phyloP scores from a whole-genome alignment of 495 filamentous ascomycete species.

The Aspergillus hancockii region DNA sequence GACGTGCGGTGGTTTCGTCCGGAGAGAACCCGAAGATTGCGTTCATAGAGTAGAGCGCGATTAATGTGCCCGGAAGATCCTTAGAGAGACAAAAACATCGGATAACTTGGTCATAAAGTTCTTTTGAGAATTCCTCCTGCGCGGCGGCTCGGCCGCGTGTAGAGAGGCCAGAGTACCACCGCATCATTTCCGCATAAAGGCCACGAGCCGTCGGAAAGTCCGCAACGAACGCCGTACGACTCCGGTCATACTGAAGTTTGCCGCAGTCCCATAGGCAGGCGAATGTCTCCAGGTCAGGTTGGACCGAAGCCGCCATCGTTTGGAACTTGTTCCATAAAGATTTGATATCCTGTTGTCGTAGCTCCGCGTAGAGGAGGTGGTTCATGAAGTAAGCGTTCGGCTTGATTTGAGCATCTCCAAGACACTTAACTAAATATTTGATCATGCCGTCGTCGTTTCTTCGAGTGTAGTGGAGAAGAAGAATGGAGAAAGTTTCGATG shows the following conservation, averaged over 20 bases:
- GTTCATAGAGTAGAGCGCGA: conserved; percentile 59
- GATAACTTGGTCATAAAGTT: conserved; percentile 58
- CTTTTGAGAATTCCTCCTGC: conserved; percentile 45
- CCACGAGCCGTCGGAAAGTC: conserved; percentile 49
- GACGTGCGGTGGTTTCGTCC: conserved; percentile 48
- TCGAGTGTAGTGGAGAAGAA: conserved; percentile 69
- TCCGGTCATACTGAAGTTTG: conserved; percentile 52
- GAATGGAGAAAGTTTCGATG: conserved; percentile 74
- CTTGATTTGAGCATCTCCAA: conserved; percentile 58
- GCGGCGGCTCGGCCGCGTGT: conserved; percentile 23
- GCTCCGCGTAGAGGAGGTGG: conserved; percentile 64
- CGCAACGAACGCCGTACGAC: conserved; percentile 34
- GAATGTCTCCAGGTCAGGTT: conserved; percentile 70
- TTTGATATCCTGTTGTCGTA: conserved; percentile 51
- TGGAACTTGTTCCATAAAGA: conserved; percentile 59
- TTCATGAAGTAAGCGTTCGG: conserved; percentile 75
- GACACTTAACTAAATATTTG: conserved; percentile 55
- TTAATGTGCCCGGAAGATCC: conserved; percentile 60
- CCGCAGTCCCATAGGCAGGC: conserved; percentile 64
- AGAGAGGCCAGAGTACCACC: conserved; percentile 45
- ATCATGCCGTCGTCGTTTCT: conserved; percentile 58
- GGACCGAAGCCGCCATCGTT: conserved; percentile 44
- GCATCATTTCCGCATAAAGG: conserved; percentile 65
- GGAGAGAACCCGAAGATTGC: conserved; percentile 56
- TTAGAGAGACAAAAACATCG: conserved; percentile 53